These are phyloP conservation scores for Aspergillus eucalypticola DNA, from an alignment of 2,329 filamentous ascomycete genomes.

Conservation along the genomic window DNA sequence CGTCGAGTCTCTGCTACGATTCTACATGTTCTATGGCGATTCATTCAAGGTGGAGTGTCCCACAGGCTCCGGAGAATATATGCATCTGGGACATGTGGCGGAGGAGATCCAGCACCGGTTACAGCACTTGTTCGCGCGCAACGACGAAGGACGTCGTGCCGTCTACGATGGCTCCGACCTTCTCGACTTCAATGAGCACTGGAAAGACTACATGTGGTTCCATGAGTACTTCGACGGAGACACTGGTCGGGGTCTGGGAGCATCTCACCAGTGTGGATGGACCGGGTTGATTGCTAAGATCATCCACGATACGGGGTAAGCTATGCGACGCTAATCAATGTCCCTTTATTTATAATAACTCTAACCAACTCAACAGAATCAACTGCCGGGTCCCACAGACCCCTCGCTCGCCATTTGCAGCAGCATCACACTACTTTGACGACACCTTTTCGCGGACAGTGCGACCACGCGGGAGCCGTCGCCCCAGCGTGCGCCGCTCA, in stretches of 20 bases:
- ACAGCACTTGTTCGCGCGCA: slow-evolving; percentile 84
- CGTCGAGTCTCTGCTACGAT: slow-evolving; percentile 89
- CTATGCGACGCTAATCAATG: slow-evolving; percentile 15
- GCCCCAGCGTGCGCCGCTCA: slow-evolving; percentile 68
- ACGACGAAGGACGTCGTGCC: slow-evolving; percentile 81
- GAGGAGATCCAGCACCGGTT: slow-evolving; percentile 94
- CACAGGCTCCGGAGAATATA: slow-evolving; percentile 86
- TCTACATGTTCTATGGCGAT: slow-evolving; percentile 94
- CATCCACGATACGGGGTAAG: slow-evolving; percentile 96
- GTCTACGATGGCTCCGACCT: slow-evolving; percentile 83
- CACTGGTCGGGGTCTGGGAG: slow-evolving; percentile 81
- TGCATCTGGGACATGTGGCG: slow-evolving; percentile 93
- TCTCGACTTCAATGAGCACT: slow-evolving; percentile 87
- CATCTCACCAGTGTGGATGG: slow-evolving; percentile 95
- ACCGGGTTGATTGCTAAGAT: slow-evolving; percentile 93
- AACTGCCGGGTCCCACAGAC: slow-evolving; percentile 91
- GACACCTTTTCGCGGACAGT: slow-evolving; percentile 70
- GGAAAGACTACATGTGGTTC: slow-evolving; percentile 94
- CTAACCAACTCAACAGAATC: slow-evolving; percentile 60
- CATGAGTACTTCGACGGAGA: slow-evolving; percentile 98
- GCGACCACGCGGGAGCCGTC: slow-evolving; percentile 46
- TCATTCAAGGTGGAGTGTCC: slow-evolving; percentile 89
- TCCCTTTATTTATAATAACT: not conserved
- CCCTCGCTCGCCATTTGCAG: slow-evolving; percentile 79
- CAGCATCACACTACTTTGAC: slow-evolving; percentile 92